phyloP scores from a whole-genome alignment of 2,329 filamentous ascomycete genomes.

The Dactylellina leptospora region DNA sequence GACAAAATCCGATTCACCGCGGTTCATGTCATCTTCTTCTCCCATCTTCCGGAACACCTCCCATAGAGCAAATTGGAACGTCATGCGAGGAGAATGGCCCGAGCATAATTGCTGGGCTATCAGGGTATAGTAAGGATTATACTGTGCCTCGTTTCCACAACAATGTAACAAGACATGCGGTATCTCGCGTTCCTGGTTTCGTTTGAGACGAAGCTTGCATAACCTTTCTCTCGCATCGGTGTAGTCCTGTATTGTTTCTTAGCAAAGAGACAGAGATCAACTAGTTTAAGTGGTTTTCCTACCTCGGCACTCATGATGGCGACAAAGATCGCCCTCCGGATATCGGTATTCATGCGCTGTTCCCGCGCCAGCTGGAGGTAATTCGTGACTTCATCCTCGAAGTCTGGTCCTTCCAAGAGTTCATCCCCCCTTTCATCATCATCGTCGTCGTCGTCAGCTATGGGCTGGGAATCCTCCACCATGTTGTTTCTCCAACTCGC shows the following conservation, averaged over 20 bases:
- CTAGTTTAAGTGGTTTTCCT: slow-evolving; percentile 4
- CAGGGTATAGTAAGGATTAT: slow-evolving; percentile 93
- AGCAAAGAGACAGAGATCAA: too few relatives aligned
- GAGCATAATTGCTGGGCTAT: slow-evolving; percentile 80
- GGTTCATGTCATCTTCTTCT: slow-evolving; percentile 76
- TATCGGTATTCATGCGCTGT: slow-evolving; percentile 85
- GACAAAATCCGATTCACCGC: slow-evolving; percentile 67
- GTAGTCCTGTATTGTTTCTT: slow-evolving; percentile 71
- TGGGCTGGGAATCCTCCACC: slow-evolving; percentile 23
- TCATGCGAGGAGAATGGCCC: slow-evolving; percentile 78
- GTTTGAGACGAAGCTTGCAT: slow-evolving; percentile 83
- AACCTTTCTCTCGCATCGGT: slow-evolving; percentile 84
- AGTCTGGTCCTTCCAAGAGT: not conserved
- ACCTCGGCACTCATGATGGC: slow-evolving; percentile 71
- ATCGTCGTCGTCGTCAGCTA: slow-evolving; percentile 1
- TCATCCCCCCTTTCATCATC: too few relatives aligned
- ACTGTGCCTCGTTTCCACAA: slow-evolving; percentile 79
- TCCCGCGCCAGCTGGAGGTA: slow-evolving; percentile 77
- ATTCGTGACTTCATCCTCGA: slow-evolving; percentile 66
- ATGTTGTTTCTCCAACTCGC: slow-evolving; percentile 78
- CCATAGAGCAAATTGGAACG: slow-evolving; percentile 88
- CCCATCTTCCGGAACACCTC: slow-evolving; percentile 84
- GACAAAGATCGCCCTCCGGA: slow-evolving; percentile 90
- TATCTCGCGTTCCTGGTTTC: slow-evolving; percentile 84
- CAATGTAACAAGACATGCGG: slow-evolving; percentile 88